Base-by-base conservation (phyloP, 805 yeast species). In the Lachancea lanzarotensis region DNA sequence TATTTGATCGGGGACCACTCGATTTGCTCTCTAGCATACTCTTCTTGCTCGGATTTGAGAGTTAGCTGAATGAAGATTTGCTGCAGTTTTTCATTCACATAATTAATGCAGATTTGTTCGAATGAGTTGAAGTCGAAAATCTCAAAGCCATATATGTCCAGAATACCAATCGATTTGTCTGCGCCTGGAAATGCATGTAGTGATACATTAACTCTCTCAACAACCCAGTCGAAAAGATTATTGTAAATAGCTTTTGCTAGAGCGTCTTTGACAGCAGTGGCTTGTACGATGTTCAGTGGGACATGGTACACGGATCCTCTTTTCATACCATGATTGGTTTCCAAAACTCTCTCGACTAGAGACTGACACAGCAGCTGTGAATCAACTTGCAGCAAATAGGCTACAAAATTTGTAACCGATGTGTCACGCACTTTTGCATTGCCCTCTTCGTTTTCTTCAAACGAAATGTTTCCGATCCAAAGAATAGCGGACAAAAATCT, bases 1-100 rank as follows among this genome's bases (percentile, higher is more conserved):
- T 89, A 93, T 51, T 93, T 85, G 59, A 93, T 93, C 18, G 98
- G 98, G 11, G 95, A 87, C 98, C 98, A 93, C 64, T 87, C 77
- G 63, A 93, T 93, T 67, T 88, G 85, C 66, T 93, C 99, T 54
- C 85, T 83, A 30, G 88, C 93, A 59, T 93, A 93, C 62, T 93
- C 98, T 52, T 93, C 98, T 70, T 93, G 98, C 68, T 93, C 98
- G 0, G 97, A 85, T 68, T 93, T 93, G 59, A 93, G 75, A 2
- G 98, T 93, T 59, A 93, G 75, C 65, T 93, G 95, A 63, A 93
- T 93, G 59, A 93, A 93, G 61, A 91, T 93, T 65, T 91, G 98
- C 70, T 90, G 97, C 54, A 91, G 74, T 67, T 91, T 91, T 66
- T 90, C 98, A 66, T 90, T 90, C 52, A 90, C 97, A 56, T 91